Evolutionary conservation across 2,329 filamentous ascomycete species (phyloP).

Genomic region (Myriosclerotinia scirpicola): DNA sequence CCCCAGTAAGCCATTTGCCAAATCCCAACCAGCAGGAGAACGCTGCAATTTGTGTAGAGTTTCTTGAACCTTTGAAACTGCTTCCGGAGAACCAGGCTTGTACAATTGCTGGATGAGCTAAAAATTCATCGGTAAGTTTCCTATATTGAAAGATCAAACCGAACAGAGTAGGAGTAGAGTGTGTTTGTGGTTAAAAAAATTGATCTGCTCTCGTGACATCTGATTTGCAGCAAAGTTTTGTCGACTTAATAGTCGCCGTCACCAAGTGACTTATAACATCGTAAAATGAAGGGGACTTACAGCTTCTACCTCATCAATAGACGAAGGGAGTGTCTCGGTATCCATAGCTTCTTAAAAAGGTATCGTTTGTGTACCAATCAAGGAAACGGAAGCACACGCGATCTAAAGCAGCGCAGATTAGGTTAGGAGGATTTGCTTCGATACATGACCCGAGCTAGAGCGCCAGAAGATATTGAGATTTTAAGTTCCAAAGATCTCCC

Average conservation of each 20-base stretch:
- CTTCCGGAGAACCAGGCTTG: constrained; percentile 45
- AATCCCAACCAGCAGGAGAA: constrained; percentile 78
- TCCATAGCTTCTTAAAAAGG: constrained; percentile 22
- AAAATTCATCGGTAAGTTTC: background rate
- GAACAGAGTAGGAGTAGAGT: too few relatives aligned
- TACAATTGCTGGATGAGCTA: constrained; percentile 53
- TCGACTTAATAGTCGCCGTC: background rate
- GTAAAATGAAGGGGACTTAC: constrained; percentile 29
- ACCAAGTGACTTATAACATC: background rate
- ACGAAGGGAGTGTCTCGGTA: constrained; percentile 33
- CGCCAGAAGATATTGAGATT: background rate
- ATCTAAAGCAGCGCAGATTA: constrained; percentile 4
- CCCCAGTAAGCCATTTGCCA: constrained; percentile 73
- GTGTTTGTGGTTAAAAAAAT: background rate
- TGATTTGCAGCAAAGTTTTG: background rate
- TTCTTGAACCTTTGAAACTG: constrained; percentile 61
- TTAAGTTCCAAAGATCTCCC: background rate
- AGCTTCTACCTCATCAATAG: constrained; percentile 38
- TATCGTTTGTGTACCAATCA: background rate
- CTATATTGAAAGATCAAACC: background rate
- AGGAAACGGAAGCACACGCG: constrained; percentile 8
- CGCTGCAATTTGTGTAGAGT: constrained; percentile 77
- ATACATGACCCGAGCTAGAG: constrained; percentile 1
- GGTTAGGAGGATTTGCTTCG: constrained; percentile 2
- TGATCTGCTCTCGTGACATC: constrained; percentile 3